Evolutionary conservation across 331 rosid genomes (phyloP).

Genomic region (Phaseolus coccineus): DNA sequence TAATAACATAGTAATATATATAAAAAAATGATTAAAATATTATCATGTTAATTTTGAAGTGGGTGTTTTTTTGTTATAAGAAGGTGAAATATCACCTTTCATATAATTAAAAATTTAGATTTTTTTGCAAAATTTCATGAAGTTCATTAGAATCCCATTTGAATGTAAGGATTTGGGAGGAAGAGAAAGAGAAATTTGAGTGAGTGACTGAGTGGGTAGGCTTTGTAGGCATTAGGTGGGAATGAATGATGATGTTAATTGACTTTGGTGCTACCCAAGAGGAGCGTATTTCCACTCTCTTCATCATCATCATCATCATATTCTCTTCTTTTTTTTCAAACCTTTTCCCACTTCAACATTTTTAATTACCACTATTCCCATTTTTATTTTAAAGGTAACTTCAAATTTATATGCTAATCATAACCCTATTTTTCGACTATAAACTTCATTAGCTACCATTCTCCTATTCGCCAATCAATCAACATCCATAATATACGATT

Average conservation of each 20-base stretch:
- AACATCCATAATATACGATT: too few relatives aligned
- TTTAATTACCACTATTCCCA: neutral
- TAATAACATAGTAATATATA: too few relatives aligned
- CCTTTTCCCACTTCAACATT: neutral
- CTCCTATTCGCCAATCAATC: too few relatives aligned
- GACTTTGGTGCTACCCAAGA: conserved; percentile 2
- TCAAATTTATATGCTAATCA: too few relatives aligned
- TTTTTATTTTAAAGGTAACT: too few relatives aligned
- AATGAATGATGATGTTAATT: conserved; percentile 35
- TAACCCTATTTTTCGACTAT: neutral
- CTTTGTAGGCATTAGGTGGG: conserved; percentile 11
- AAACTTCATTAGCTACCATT: too few relatives aligned
- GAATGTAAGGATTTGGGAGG: neutral
- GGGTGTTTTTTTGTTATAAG: too few relatives aligned
- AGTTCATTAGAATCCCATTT: neutral
- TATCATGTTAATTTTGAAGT: too few relatives aligned
- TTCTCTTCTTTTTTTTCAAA: conserved; percentile 8
- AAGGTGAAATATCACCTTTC: too few relatives aligned
- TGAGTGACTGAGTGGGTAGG: neutral
- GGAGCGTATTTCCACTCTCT: conserved; percentile 25
- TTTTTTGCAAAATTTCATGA: too few relatives aligned
- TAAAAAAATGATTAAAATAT: too few relatives aligned
- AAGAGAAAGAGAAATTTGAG: neutral
- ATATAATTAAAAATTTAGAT: too few relatives aligned
- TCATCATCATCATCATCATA: neutral